Evolutionary conservation across 345 rosid species (phyloP).

Genomic region (Hibiscus trionum): DNA sequence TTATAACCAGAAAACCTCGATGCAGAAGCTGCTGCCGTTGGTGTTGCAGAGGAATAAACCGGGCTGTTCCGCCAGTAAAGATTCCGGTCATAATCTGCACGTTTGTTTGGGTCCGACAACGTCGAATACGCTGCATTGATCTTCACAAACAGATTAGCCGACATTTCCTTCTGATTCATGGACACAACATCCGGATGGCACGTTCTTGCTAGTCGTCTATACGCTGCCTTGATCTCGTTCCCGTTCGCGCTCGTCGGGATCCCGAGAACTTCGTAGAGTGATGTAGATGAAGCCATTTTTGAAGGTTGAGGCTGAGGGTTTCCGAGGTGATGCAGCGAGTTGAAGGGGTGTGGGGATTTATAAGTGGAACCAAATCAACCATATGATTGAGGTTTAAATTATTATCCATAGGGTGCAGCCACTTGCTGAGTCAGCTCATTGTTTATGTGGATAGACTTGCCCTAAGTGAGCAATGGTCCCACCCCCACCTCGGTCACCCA

Average conservation of each 20-base stretch:
- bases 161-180: neutral
- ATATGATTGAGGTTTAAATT: neutral
- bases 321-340: neutral
- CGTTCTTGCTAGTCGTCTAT: neutral
- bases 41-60: neutral
- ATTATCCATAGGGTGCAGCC: neutral
- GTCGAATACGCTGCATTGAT: neutral
- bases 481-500: neutral
- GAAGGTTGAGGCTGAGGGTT: neutral
- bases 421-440: neutral
- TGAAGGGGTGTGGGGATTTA: neutral
- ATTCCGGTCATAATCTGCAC: neutral
- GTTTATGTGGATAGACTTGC: neutral
- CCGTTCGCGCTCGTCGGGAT: neutral
- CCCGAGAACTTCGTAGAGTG: neutral
- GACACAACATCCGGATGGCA: neutral
- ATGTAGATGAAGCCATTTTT: neutral
- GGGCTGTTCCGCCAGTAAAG: neutral
- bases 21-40: neutral
- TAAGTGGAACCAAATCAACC: neutral
- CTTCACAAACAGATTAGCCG: neutral
- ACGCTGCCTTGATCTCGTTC: neutral
- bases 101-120: neutral
- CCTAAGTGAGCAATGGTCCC: neutral
- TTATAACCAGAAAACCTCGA: neutral